A percentile compares a stretch with the other conserved stretches of the same genome.
Evolutionary conservation across 768 basidiomycete species (phyloP).

Genomic region (Mycena venus): DNA sequence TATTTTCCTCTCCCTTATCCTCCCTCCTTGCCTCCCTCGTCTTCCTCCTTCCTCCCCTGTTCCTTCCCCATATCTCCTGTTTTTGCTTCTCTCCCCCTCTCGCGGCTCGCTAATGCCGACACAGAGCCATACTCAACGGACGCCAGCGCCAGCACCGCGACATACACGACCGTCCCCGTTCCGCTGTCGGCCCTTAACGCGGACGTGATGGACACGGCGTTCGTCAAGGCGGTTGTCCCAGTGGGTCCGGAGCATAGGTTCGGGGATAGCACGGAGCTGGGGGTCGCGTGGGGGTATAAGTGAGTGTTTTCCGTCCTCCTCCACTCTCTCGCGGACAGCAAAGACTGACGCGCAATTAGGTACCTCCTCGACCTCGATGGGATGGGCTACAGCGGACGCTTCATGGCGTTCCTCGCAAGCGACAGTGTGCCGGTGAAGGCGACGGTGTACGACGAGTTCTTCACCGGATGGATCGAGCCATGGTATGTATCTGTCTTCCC

Average conservation of each 20-base stretch:
- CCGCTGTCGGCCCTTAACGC: constrained; percentile 70
- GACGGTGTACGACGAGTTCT: constrained; percentile 93
- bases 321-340: not conserved
- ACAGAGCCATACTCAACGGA: not conserved
- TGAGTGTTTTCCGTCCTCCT: constrained; percentile 32
- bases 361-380: constrained; percentile 94
- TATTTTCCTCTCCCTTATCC: not conserved
- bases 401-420: constrained; percentile 87
- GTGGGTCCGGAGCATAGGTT: constrained; percentile 77
- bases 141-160: not conserved
- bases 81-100: constrained; percentile 63
- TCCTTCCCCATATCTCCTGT: constrained; percentile 52
- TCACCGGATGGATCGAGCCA: constrained; percentile 92
- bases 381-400: constrained; percentile 94
- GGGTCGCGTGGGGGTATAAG: constrained; percentile 93
- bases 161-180: constrained; percentile 73
- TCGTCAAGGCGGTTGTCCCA: constrained; percentile 82
- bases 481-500: constrained; percentile 60
- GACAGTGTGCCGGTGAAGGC: constrained; percentile 93
- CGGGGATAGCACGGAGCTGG: constrained; percentile 82
- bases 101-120: not conserved
- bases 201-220: constrained; percentile 90
- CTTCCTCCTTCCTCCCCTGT: constrained; percentile 54
- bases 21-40: constrained; percentile 56
- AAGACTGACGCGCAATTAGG: not conserved